Conservation (phyloP, 2,329 filamentous ascomycete species). For the Thelonectria blattea region DNA sequence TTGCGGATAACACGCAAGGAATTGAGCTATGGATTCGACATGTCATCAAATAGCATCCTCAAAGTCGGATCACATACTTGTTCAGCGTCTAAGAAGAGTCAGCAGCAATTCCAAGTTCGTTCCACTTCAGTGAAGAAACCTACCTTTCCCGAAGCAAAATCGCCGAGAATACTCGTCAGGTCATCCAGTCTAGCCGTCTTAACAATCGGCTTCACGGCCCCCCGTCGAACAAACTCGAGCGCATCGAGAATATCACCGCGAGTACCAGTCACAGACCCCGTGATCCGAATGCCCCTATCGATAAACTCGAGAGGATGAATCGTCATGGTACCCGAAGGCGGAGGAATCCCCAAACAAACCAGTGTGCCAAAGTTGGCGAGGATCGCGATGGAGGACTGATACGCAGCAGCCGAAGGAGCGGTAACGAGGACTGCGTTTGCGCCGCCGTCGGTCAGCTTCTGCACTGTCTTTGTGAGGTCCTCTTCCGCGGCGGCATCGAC, state of each 20-base stretch:
- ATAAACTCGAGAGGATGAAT: slow-evolving; percentile 47
- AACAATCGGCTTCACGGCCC: slow-evolving; percentile 24
- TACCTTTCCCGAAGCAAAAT: neutral
- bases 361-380: slow-evolving; percentile 44
- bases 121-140: neutral
- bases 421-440: slow-evolving; percentile 41
- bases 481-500: slow-evolving; percentile 40
- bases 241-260: slow-evolving; percentile 48
- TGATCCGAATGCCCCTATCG: slow-evolving; percentile 42
- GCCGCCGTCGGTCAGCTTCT: slow-evolving; percentile 26
- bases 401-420: slow-evolving; percentile 40
- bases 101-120: neutral
- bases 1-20: neutral
- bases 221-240: slow-evolving; percentile 45
- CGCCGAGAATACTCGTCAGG: neutral
- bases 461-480: slow-evolving; percentile 7
- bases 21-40: neutral
- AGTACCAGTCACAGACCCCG: slow-evolving; percentile 46
- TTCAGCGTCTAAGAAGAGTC: neutral
- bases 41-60: neutral
- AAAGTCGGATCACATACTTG: neutral
- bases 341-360: slow-evolving; percentile 48
- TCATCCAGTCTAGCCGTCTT: slow-evolving; percentile 23
- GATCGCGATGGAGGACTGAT: slow-evolving; percentile 41
- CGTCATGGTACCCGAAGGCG: slow-evolving; percentile 30